A percentile compares a stretch with the other conserved stretches of the same genome.
phyloP scores from a whole-genome alignment of 2,329 filamentous ascomycete species.

The Trichoderma sp. region DNA sequence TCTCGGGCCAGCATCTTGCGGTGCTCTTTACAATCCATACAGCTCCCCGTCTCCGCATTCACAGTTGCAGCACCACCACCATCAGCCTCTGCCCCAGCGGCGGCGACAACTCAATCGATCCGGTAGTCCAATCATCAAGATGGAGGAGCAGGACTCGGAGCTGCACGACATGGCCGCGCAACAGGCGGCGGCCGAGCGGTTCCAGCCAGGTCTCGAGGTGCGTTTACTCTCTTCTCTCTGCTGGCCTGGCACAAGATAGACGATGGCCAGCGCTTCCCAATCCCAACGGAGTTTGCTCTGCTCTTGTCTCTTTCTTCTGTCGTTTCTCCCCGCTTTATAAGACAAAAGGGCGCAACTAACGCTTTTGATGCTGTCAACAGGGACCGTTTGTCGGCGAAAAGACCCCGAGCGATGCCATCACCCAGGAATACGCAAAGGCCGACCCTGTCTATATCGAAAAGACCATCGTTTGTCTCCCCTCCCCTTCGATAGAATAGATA shows the following conservation, averaged over 20 bases:
- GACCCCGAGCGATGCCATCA: slow-evolving; percentile 72
- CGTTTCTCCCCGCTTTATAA: background rate
- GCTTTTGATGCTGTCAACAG: slow-evolving; percentile 44
- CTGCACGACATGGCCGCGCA: slow-evolving; percentile 53
- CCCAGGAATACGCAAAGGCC: slow-evolving; percentile 82
- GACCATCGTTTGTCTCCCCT: slow-evolving; percentile 64
- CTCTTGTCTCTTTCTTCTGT: background rate
- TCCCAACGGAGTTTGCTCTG: background rate
- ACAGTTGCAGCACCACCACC: slow-evolving; percentile 10
- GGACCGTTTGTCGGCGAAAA: slow-evolving; percentile 79
- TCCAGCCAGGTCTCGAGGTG: slow-evolving; percentile 57
- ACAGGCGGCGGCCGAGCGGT: slow-evolving; percentile 58
- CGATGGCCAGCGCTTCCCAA: background rate
- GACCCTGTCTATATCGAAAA: slow-evolving; percentile 83
- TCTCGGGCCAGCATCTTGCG: background rate
- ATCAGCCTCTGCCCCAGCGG: slow-evolving; percentile 14
- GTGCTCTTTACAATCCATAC: background rate
- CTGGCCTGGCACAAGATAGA: background rate
- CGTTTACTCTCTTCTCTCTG: slow-evolving; percentile 24
- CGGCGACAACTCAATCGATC: slow-evolving; percentile 23
- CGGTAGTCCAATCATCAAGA: slow-evolving; percentile 27
- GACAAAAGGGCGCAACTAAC: background rate
- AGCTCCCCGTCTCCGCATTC: slow-evolving; percentile 9
- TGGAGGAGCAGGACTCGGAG: slow-evolving; percentile 34
- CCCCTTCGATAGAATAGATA: background rate